Base-by-base conservation (phyloP, 768 basidiomycete species). In the Russula dissimulans region DNA sequence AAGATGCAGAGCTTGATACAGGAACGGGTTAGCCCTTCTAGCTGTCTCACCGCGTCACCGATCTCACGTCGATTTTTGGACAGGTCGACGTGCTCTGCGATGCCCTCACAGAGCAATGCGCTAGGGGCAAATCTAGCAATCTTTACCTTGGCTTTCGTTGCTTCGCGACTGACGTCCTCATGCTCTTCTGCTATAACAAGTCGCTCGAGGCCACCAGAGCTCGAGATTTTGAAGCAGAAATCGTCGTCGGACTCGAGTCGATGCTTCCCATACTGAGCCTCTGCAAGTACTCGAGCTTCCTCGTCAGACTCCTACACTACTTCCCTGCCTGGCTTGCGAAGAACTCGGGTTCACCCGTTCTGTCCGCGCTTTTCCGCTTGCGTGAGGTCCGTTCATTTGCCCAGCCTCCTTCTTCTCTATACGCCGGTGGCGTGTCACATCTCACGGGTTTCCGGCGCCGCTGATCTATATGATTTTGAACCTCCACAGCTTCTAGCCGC, bases 61-160 rank as follows among this genome's bases (percentile, higher is more conserved):
- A 5, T 41, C 39, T 55, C 39, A 49, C 26, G 5, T 39, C 32
- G 17, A n/a, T 17, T 17, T 5, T 38, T 38, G 36, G 42, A 41
- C 34, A 60, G 60, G 55, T 51, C 5, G 44, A 50, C 26, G 36
- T 54, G 14, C 18, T 63, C n/a, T 52, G 36, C 7, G 48, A 44
- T 3, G 46, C 49, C 29, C 34, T 62, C n/a, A 54, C 38, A 15
- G 26, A 17, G 10, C 41, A 50, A 52, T 52, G 77, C 72, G 68
- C 76, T n/a, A 72, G 76, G 29, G 66, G 60, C 11, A 56, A 45
- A 57, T 38, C 55, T 6, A 60, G 55, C 12, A 72, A 77, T 56
- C 61, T 78, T 8, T 71, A 73, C 54, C 64, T 73, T n/a, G 77
- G 75, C 7, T 76, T 75, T 60, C 73, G 74, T 8, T 71, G 70